Evolutionary conservation across 2,329 filamentous ascomycete species (phyloP), one percentile per base, ranked within the genome.

Genomic region (Pseudocercospora fijiensis): DNA sequence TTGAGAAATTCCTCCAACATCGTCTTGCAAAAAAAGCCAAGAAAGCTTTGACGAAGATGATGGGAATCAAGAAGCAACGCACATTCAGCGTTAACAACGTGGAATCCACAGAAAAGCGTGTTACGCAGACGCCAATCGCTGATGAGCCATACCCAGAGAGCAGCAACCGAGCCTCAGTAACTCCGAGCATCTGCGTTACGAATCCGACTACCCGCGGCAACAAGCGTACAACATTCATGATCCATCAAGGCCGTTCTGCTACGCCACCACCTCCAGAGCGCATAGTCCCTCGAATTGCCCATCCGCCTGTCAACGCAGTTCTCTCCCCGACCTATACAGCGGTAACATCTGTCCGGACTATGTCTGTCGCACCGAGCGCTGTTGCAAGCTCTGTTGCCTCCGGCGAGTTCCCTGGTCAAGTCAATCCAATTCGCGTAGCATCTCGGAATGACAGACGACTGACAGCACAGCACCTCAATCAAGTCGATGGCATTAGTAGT

Each of bases 351-450:
- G 22, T 37, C 4, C n/a, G 16, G 1, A 33, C 53, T 11, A 3
- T 22, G 22, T 41, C 28, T 26, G 49, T 37, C 4, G 33, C 10
- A 1, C 24, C 45, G 18, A 22, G 20, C 22, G 43, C 30, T 24
- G 18, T 18, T 4, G 4, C 37, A 10, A 45, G 28, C 18, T 24
- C 62, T 26, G 51, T 58, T 28, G 26, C 26, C n/a, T 47, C 56
- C 18, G 43, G 22, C n/a, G 52, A 64, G 9, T 64, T 61, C 28
- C 62, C 58, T 16, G 58, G 55, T 16, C 62, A 64, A 33, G 58
- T 64, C 43, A 64, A 64, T 47, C 62, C 58, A 13, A 28, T 24
- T 11, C 22, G 47, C 11, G 20, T 62, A 26, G 47, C 43, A 30
- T 43, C 53, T 52, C 53, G 53, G 8, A 18, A 33, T 8, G 6